These are phyloP conservation scores for Rubus idaeus DNA, from an alignment of 306 rosid species.

Conservation along the genomic window DNA sequence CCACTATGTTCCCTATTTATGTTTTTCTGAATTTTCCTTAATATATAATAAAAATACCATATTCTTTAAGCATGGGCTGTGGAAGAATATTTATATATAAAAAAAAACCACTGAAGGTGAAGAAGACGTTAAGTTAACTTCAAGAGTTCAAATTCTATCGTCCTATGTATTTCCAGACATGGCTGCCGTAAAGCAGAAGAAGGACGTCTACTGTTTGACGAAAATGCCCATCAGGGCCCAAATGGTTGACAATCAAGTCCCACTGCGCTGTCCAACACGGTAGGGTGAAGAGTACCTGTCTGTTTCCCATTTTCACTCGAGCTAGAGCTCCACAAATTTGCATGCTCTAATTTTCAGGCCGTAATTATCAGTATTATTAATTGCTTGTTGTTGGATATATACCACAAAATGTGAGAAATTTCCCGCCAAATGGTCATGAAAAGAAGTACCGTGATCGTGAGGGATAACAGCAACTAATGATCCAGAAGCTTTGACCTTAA, in stretches of 20 bases:
- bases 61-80: not conserved
- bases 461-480: not conserved
- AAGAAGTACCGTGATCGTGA: not conserved
- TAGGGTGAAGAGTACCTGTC: not conserved
- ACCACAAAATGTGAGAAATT: not conserved
- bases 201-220: not conserved
- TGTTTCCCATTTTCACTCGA: constrained; percentile 2
- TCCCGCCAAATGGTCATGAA: constrained; percentile 1
- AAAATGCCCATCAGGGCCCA: not conserved
- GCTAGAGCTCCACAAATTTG: not conserved
- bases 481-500: not conserved
- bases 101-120: too few species aligned
- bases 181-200: not conserved
- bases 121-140: too few species aligned
- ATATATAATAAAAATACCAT: not conserved
- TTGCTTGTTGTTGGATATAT: too few species aligned
- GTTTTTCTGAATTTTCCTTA: not conserved
- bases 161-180: not conserved
- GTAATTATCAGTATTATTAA: too few species aligned
- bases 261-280: not conserved
- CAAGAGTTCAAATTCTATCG: too few species aligned
- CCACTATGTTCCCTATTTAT: not conserved
- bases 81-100: too few species aligned
- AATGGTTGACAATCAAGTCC: not conserved
- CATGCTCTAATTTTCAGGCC: not conserved